Evolutionary conservation across 192 early-diverging fungal species (phyloP), one percentile per base, ranked within the genome.

Genomic region (Coemansia sp.): DNA sequence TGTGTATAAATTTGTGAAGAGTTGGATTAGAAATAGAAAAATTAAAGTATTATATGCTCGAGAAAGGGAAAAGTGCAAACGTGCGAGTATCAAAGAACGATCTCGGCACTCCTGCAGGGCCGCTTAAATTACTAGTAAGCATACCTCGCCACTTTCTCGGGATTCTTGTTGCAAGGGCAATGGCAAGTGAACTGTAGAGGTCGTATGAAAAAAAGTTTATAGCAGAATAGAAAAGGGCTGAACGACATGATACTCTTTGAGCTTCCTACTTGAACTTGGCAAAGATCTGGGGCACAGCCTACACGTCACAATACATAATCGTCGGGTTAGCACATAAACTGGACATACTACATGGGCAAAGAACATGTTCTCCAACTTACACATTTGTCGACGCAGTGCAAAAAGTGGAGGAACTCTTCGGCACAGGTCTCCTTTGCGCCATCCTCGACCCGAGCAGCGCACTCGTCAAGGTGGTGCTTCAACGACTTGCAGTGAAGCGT

Each of bases 321-420:
- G 54, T 33, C 27, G n/a, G 17, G 29, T 57, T 41, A 61, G 45
- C 13, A 65, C 24, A 62, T 36, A 57, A 16, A 5, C 41, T 45
- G 31, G 11, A 60, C 59, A 39, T 4, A 3, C 9, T 5, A 27
- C 19, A 27, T 1, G 35, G 29, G n/a, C 41, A 36, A 29, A 45
- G 13, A 33, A 7, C 54, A 34, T n/a, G 17, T 34, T 17, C 36
- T 53, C 48, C 40, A 64, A 92, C 89, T 88, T 91, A 92, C 91
- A 78, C 92, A 93, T 57, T 87, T 69, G 77, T 91, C 89, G 51
- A 89, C 90, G 73, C 90, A 91, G 85, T 93, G 89, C 85, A 92
- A 78, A 70, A 93, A 88, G 85, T 92, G 92, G 70, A 91, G 88
- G 63, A 93, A 73, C 82, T 93, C 92, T 69, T 93, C 92, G 63